phyloP scores from a whole-genome alignment of 441 rosid species.

The Codiaeum variegatum region DNA sequence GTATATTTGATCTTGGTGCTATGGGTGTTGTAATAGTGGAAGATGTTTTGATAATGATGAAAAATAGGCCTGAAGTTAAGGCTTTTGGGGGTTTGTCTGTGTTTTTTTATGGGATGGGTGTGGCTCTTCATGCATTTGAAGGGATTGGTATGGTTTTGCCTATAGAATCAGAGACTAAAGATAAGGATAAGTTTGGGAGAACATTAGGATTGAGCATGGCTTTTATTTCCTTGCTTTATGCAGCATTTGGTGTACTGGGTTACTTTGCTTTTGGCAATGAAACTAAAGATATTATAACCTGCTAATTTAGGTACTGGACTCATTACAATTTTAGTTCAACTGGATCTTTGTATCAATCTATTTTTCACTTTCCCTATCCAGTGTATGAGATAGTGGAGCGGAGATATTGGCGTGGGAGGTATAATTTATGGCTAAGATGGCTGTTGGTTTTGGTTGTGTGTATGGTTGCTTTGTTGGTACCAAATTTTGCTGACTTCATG shows the following conservation, averaged over 20 bases:
- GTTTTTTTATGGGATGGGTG: constrained; percentile 74
- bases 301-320: constrained; percentile 62
- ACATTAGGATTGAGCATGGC: constrained; percentile 45
- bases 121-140: constrained; percentile 73
- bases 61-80: constrained; percentile 39
- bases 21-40: constrained; percentile 64
- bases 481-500: constrained; percentile 77
- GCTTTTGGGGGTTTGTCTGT: constrained; percentile 59
- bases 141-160: constrained; percentile 79
- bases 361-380: constrained; percentile 82
- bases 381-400: constrained; percentile 77
- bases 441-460: constrained; percentile 52
- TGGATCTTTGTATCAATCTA: constrained; percentile 69
- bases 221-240: constrained; percentile 52
- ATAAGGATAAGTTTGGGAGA: constrained; percentile 55
- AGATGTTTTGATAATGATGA: constrained; percentile 38
- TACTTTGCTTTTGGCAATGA: constrained; percentile 68
- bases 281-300: constrained; percentile 70
- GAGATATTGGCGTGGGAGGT: constrained; percentile 46
- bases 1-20: constrained; percentile 63
- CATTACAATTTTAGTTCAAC: constrained; percentile 47
- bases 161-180: constrained; percentile 62
- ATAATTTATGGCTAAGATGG: constrained; percentile 76
- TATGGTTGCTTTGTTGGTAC: constrained; percentile 60
- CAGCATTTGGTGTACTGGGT: constrained; percentile 63